phyloP scores from a whole-genome alignment of 2,329 filamentous ascomycete genomes.

The Ophiostoma piceae region DNA sequence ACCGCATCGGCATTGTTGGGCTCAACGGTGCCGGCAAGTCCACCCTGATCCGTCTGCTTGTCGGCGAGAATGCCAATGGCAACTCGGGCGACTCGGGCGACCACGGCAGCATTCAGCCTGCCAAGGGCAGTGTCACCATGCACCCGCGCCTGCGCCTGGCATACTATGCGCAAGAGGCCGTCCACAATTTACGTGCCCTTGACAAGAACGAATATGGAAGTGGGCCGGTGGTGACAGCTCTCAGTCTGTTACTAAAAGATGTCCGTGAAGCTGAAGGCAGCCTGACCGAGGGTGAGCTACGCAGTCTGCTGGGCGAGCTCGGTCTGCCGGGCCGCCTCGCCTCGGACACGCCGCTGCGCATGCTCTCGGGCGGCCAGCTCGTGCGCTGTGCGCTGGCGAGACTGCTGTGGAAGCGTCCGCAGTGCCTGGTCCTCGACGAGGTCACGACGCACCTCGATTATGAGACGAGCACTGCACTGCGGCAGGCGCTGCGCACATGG shows the following conservation, averaged over 20 bases:
- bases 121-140: not conserved
- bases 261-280: not conserved
- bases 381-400: conserved; percentile 52
- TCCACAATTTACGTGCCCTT: not conserved
- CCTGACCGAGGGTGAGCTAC: not conserved
- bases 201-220: not conserved
- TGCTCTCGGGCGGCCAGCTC: conserved; percentile 74
- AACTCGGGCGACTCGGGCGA: not conserved
- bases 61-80: not conserved
- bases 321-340: conserved; percentile 48
- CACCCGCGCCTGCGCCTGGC: not conserved
- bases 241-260: not conserved
- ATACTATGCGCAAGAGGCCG: not conserved
- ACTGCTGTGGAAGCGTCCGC: conserved; percentile 59
- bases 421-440: conserved; percentile 72
- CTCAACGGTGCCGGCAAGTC: conserved; percentile 80
- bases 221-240: not conserved
- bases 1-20: conserved; percentile 49
- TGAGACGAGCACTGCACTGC: conserved; percentile 68
- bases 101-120: not conserved
- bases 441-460: conserved; percentile 82
- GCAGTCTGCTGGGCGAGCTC: not conserved
- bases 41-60: conserved; percentile 56
- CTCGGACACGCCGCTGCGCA: conserved; percentile 66
- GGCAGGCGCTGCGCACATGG: conserved; percentile 61